Base-by-base conservation (phyloP, 768 basidiomycete genomes). In the Lentinula boryana region DNA sequence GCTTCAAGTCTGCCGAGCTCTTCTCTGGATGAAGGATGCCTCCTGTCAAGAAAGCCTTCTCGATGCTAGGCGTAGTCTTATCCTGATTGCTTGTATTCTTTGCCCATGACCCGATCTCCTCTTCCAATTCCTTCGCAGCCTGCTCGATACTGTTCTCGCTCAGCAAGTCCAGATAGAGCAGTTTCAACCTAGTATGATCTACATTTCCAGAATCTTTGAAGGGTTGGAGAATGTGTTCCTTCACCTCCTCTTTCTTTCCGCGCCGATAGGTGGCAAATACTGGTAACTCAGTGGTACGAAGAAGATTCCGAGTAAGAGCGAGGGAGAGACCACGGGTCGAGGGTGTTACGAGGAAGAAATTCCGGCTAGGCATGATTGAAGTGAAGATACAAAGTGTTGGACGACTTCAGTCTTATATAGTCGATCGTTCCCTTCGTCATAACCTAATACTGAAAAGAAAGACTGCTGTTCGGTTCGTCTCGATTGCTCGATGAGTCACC, bases 1-100 rank as follows among this genome's bases (percentile, higher is more conserved):
- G 66, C 68, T 82, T 73, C 53, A 86, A 63, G 63, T 85, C 81
- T 4, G 72, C 71, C 2, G 81, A 81, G 33, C 74, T 76, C 62
- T 79, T 83, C 67, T 85, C 84, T n/a, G 83, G 79, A 62, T 80
- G 71, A 33, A 85, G 74, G 32, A 84, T 66, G 2, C 84, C 84
- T 41, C 82, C 83, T 1, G 80, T 79, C 63, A 84, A 75, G 68
- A 84, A 84, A 9, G 78, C 83, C 27, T 80, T 80, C 57, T 82
- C 79, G 50, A 85, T 70, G 67, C 77, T 82, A 3, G 82, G 67
- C 5, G 2, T 50, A 12, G 43, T 12, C 16, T 15, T 16, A 16
- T 38, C n/a, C 4, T 13, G 8, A 55, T 27, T 13, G 43, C 72
- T 68, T 7, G 65, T 65, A 46, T 70, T 62, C 21, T 48, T 48